A percentile compares a stretch with the other conserved stretches of the same genome.
Evolutionary conservation across 2,329 filamentous ascomycete species (phyloP).

Genomic region (Venturia aucupariae): DNA sequence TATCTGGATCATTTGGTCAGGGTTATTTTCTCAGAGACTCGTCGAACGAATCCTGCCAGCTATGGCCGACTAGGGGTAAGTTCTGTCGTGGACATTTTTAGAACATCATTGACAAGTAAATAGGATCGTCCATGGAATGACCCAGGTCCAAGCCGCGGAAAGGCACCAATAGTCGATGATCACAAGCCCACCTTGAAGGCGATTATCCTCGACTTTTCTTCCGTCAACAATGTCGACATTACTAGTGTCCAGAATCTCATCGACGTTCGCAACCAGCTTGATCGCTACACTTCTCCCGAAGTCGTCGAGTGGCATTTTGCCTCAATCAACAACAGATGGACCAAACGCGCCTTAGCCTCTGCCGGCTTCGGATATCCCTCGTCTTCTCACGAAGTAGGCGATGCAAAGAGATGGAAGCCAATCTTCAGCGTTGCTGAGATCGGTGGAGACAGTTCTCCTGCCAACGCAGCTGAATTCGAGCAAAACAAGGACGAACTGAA

Average conservation of each 20-base stretch:
- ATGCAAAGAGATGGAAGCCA: constrained; percentile 72
- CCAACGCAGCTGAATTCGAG: constrained; percentile 51
- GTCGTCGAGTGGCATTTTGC: constrained; percentile 92
- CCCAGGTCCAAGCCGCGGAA: constrained; percentile 59
- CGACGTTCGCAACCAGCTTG: constrained; percentile 88
- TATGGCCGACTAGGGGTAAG: constrained; percentile 43
- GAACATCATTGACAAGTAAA: constrained; percentile 11
- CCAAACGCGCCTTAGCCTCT: constrained; percentile 76
- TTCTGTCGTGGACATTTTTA: constrained; percentile 8
- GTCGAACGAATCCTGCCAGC: constrained; percentile 61
- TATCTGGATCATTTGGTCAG: constrained; percentile 62
- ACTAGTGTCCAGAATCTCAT: constrained; percentile 89
- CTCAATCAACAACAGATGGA: constrained; percentile 90
- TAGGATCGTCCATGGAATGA: constrained; percentile 89
- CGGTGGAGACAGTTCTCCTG: constrained; percentile 60
- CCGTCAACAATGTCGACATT: constrained; percentile 88
- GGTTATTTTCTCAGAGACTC: constrained; percentile 50
- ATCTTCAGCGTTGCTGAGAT: constrained; percentile 91
- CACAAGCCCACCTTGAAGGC: constrained; percentile 66
- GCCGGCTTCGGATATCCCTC: constrained; percentile 84
- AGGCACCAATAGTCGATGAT: constrained; percentile 41
- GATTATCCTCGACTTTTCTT: constrained; percentile 87
- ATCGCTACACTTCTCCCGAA: constrained; percentile 71
- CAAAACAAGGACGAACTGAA: constrained; percentile 10
- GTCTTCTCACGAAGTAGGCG: constrained; percentile 37